Evolutionary conservation across 106 monocot genomes (phyloP), one percentile per base, ranked within the genome.

Genomic region (Apostasia shenzhenica): DNA sequence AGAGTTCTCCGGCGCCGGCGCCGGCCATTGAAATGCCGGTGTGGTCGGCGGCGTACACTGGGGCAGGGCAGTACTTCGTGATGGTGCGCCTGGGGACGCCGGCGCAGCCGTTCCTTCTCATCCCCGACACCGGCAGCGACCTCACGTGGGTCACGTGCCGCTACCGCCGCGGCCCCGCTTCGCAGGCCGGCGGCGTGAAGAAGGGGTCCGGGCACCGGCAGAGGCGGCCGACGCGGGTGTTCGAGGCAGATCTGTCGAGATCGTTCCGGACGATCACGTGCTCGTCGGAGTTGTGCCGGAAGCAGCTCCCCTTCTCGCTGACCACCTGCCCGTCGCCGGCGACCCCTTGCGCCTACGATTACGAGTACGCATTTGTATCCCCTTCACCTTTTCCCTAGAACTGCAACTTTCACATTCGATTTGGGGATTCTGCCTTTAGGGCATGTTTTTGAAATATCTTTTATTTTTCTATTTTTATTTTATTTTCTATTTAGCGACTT

Each of bases 71-170:
- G 73, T 99, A 90, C 80, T 93, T 99, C 73, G 93, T 84, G 10
- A 66, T 71, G 68, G 73, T 99, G 46, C 87, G 81, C 38, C 68
- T 99, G n/a, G 99, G 99, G 9, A 99, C 93, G 10, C 99, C 99
- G 38, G 81, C 99, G n/a, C 82, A 78, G 81, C 44, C 11, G 63
- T 90, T 88, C 63, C 12, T 88, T 42, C 63, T 99, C 1, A 81
- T 88, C 7, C 83, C 87, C 14, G 99, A 99, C 70, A 99, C 99
- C 41, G 99, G 99, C 1, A 99, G 99, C 62, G 99, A 99, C 68
- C 79, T 99, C 71, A 93, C 90, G 39, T 99, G 99, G 99, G 75
- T 99, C 43, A 85, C 90, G 8, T 99, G 99, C 75, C 74, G 61
- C 52, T 63, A 55, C 66, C 12, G 47, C 45, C 39, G n/a, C 12